These are phyloP conservation scores for Sanghuangporus weigelae DNA, from an alignment of 1,284 basidiomycete genomes.

Conservation along the genomic window DNA sequence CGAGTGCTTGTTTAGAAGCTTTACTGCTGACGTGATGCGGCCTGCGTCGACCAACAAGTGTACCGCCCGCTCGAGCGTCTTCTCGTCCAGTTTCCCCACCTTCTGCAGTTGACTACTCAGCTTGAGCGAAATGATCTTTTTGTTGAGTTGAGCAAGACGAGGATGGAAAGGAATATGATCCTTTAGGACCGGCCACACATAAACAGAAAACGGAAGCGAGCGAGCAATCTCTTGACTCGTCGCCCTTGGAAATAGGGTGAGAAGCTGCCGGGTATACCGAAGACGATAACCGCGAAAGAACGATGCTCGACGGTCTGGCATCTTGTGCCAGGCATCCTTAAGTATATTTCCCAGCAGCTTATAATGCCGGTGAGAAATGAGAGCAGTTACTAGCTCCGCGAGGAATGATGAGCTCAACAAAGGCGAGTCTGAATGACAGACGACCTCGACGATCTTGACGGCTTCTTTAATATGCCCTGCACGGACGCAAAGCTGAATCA, in stretches of 20 bases:
- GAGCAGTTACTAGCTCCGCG: background rate
- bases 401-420: constrained; percentile 10
- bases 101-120: constrained; percentile 15
- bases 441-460: background rate
- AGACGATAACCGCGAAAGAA: constrained; percentile 3
- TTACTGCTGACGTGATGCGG: constrained; percentile 37
- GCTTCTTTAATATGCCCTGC: constrained; percentile 3
- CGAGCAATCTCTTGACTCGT: constrained; percentile 1
- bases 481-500: constrained; percentile 2
- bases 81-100: constrained; percentile 10
- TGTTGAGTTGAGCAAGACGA: constrained; percentile 4
- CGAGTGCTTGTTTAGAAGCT: constrained; percentile 31
- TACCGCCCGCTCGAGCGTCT: constrained; percentile 22
- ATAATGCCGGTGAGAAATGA: constrained; percentile 12
- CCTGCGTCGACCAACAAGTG: constrained; percentile 32
- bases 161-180: constrained; percentile 14
- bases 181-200: constrained; percentile 12
- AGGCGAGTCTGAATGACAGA: background rate
- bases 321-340: background rate
- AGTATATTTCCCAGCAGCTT: constrained; percentile 4
- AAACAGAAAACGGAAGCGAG: constrained; percentile 15
- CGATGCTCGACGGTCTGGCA: background rate
- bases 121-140: constrained; percentile 11
- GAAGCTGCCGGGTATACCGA: constrained; percentile 2
- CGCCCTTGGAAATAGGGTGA: background rate